phyloP scores from a whole-genome alignment of 2,329 filamentous ascomycete species.

The Penicillium sp. region DNA sequence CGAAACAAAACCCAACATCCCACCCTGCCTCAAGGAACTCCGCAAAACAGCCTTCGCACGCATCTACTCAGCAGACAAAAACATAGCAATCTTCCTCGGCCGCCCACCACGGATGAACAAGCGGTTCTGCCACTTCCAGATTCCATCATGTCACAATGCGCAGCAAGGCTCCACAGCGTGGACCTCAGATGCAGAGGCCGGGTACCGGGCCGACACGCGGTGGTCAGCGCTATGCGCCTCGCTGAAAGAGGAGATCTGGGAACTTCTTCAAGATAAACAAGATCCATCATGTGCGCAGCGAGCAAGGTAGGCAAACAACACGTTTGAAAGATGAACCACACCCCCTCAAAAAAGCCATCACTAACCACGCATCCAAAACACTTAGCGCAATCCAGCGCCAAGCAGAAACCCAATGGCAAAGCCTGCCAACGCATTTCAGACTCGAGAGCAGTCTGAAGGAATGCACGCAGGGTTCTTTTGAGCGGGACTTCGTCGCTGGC shows the following conservation, averaged over 20 bases:
- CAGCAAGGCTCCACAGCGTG: constrained; percentile 8
- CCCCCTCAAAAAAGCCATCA: neutral
- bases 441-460: constrained; percentile 24
- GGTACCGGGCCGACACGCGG: constrained; percentile 27
- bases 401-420: constrained; percentile 23
- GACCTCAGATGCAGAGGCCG: constrained; percentile 18
- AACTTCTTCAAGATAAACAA: constrained; percentile 25
- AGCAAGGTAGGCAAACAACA: constrained; percentile 13
- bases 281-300: constrained; percentile 18
- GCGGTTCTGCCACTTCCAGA: constrained; percentile 40
- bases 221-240: constrained; percentile 30
- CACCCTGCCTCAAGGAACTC: constrained; percentile 40
- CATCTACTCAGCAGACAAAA: constrained; percentile 48
- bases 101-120: constrained; percentile 46
- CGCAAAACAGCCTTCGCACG: constrained; percentile 41
- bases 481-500: constrained; percentile 26
- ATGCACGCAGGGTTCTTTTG: constrained; percentile 20
- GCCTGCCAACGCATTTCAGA: constrained; percentile 23
- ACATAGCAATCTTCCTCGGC: constrained; percentile 48
- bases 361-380: constrained; percentile 12
- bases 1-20: constrained; percentile 27
- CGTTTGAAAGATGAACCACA: no score
- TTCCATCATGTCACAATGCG: constrained; percentile 19
- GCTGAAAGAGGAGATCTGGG: constrained; percentile 29
- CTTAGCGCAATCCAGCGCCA: constrained; percentile 21